phyloP scores from a whole-genome alignment of 2,329 filamentous ascomycete species.

The Stagonosporopsis chrysanthemi region DNA sequence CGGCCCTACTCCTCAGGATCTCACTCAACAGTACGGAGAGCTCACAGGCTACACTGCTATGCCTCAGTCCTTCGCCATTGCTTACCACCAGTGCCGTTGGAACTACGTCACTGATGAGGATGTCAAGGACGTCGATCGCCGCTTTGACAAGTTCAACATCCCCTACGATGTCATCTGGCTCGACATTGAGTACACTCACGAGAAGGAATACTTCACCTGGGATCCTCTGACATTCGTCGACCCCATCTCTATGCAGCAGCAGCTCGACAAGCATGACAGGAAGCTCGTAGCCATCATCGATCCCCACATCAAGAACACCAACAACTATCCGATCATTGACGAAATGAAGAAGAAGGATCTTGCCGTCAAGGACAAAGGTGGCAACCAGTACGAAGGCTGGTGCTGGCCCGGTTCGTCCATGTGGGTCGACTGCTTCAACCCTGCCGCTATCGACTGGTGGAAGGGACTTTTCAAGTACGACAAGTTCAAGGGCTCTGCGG shows the following conservation, averaged over 20 bases:
- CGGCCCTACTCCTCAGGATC: constrained; percentile 82
- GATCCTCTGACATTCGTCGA: constrained; percentile 87
- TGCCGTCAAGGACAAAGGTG: constrained; percentile 88
- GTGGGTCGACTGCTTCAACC: constrained; percentile 97
- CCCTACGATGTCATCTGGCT: constrained; percentile 99
- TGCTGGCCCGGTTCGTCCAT: constrained; percentile 98
- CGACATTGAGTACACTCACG: constrained; percentile 96
- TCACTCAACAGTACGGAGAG: constrained; percentile 83
- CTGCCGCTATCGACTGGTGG: constrained; percentile 93
- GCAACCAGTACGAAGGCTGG: constrained; percentile 91
- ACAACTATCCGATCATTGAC: constrained; percentile 76
- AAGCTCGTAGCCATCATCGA: constrained; percentile 96
- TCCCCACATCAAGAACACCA: constrained; percentile 94
- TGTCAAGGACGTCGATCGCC: constrained; percentile 93
- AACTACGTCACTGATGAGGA: constrained; percentile 98
- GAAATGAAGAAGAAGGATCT: constrained; percentile 85
- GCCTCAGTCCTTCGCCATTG: constrained; percentile 90
- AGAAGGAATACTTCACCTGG: constrained; percentile 98
- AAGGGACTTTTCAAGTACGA: constrained; percentile 85
- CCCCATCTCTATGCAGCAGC: constrained; percentile 85
- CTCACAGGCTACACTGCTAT: constrained; percentile 91
- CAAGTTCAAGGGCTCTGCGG: constrained; percentile 81
- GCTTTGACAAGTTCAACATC: constrained; percentile 94
- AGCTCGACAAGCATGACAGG: constrained; percentile 82
- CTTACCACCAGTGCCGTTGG: constrained; percentile 97